A percentile compares a stretch with the other conserved stretches of the same genome.
phyloP scores from a whole-genome alignment of 176 grass and related monocot genomes.

The Carex kokanica region DNA sequence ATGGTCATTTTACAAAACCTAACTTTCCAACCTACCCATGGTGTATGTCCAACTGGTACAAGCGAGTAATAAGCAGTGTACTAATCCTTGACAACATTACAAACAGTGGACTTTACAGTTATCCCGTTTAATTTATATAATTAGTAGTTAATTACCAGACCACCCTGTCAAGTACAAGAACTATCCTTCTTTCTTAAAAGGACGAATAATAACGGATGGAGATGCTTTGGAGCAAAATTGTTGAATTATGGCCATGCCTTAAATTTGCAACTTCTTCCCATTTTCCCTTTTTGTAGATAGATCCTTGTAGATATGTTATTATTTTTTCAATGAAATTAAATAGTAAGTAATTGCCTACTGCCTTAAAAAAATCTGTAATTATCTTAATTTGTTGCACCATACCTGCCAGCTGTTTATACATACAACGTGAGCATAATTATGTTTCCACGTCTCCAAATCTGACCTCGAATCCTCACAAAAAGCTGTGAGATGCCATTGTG shows the following conservation, averaged over 20 bases:
- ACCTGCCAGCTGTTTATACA: constrained; percentile 97
- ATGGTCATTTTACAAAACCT: not conserved
- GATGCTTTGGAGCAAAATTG: too few species aligned
- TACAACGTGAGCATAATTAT: constrained; percentile 70
- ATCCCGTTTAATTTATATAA: not conserved
- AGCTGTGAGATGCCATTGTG: constrained; percentile 32
- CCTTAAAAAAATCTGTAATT: not conserved
- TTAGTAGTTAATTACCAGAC: too few species aligned
- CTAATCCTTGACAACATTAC: not conserved
- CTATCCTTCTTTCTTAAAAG: too few species aligned
- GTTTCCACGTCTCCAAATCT: constrained; percentile 69
- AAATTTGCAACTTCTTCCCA: too few species aligned
- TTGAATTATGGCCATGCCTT: too few species aligned
- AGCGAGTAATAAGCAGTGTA: not conserved
- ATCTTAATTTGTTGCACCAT: constrained; percentile 9
- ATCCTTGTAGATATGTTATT: too few species aligned
- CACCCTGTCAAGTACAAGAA: too few species aligned
- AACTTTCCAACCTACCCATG: too few species aligned
- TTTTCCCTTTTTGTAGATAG: too few species aligned
- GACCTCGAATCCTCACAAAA: constrained; percentile 34
- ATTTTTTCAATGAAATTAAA: too few species aligned
- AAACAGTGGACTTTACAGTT: not conserved
- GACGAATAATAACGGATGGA: too few species aligned
- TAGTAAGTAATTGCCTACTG: too few species aligned
- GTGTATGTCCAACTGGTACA: not conserved